Evolutionary conservation across 306 rosid genomes (phyloP), one percentile per base, ranked within the genome.

Genomic region (Glycine tomentella): DNA sequence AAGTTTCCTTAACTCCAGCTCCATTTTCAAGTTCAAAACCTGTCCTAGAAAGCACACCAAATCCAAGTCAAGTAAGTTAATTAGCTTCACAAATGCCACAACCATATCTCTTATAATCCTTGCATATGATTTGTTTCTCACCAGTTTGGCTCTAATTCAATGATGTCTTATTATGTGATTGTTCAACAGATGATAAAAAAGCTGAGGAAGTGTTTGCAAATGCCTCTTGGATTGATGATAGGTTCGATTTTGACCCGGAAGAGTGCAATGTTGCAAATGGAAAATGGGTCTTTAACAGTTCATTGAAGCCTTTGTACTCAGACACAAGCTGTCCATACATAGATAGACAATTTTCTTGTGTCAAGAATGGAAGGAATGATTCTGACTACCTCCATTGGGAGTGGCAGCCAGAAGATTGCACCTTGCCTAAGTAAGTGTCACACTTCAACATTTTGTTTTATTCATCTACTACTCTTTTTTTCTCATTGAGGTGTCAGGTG

Each of bases 381-480:
- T 90, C 93, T 46, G 89, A 90, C 16, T 93, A 91, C 82, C 90
- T 70, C 52, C 92, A 81, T 62, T 95, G 99, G 99, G 96, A 95
- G 77, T 95, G 99, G 99, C 97, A 93, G 81, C 94, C 97, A 5
- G 97, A 91, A 74, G 98, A 95, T 83, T 95, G 99, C 62, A 89
- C 88, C 44, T 84, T 95, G 86, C 97, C 98, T 0, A 82, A 85
- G 99, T 95, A 55, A 62, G 72, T 53, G 56, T 49, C 58, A 49
- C 55, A 68, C 48, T 11, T 5, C 0, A 46, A 16, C 56, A 34
- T 82, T 62, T 31, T 61, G 14, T 20, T 59, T 52, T 52, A 31
- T 36, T 74, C 5, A 45, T n/a, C n/a, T n/a, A n/a, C n/a, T n/a
- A 62, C 9, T 75, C 62, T n/a, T 13, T 9, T 16, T 83, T 40